Base-by-base conservation (phyloP, 805 yeast species). In the Metschnikowia dekortorum region DNA sequence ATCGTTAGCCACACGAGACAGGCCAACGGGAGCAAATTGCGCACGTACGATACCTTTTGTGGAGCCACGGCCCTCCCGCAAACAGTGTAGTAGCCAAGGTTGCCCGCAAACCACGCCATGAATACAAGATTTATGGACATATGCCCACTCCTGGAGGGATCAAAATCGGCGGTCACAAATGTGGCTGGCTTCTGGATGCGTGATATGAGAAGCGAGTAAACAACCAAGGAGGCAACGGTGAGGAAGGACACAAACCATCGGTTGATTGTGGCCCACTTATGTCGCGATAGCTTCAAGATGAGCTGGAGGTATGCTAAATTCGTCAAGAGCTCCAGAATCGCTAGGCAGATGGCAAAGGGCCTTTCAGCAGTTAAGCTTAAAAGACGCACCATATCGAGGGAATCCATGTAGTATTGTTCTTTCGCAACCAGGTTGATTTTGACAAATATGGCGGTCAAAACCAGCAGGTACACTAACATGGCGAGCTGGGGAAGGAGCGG, bases 271-370 rank as follows among this genome's bases (percentile, higher is more conserved):
- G 13, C 11, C 54, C 57, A 60, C 46, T 66, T 68, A 39, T 53
- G 66, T 13, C 47, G 51, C 10, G 61, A 53, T 46, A 60, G 48
- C 22, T 51, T 52, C 29, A 74, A 53, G 13, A 75, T 64, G 8
- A 83, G 71, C 58, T 83, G 85, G 5, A 78, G 59, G 74, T 82
- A 82, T 1, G 84, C 82, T n/a, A 76, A 53, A 67, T 75, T 75
- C 6, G 78, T 68, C n/a, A 81, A 60, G 0, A 76, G 46, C 50
- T 71, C 74, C 8, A 76, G 62, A 4, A 85, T 36, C 2, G 73
- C 62, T 40, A 72, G 61, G 10, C 77, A 65, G 4, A 78, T 61
- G 26, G 74, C 63, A 52, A 70, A 74, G 2, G 65, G 53, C 4
- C 73, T 67, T 34, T 64, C 67, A 46, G 74, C 71, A 8, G 83